phyloP scores from a whole-genome alignment of 2,329 filamentous ascomycete genomes.

The Cyphellophora attinorum region DNA sequence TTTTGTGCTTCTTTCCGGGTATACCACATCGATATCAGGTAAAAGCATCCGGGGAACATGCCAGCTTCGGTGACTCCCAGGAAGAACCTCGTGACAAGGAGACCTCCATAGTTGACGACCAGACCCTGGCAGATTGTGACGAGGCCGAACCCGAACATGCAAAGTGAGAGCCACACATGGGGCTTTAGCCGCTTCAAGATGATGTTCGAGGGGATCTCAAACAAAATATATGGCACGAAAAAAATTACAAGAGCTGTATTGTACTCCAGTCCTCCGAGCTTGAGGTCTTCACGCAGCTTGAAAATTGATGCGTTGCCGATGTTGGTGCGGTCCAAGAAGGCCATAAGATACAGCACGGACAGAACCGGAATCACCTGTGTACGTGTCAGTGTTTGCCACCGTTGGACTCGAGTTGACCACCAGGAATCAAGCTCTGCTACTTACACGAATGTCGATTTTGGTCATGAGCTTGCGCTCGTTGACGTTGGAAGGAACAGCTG shows the following conservation, averaged over 20 bases:
- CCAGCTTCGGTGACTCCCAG: conserved; percentile 68
- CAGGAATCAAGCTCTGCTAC: no score
- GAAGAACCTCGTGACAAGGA: conserved; percentile 77
- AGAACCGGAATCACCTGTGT: conserved; percentile 65
- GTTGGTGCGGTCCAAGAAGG: conserved; percentile 49
- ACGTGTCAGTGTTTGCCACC: no score
- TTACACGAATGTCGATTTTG: conserved; percentile 63
- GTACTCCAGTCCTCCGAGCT: conserved; percentile 50
- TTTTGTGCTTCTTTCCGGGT: conserved; percentile 78
- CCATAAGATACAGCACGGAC: conserved; percentile 52
- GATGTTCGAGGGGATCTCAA: conserved; percentile 64
- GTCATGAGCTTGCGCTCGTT: conserved; percentile 53
- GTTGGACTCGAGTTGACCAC: no score
- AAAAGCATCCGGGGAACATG: conserved; percentile 34
- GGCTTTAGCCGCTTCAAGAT: conserved; percentile 59
- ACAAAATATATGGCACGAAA: conserved; percentile 64
- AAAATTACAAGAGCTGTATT: conserved; percentile 73
- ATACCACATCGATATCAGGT: conserved; percentile 55
- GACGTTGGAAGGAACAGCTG: conserved; percentile 9
- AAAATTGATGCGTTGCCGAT: conserved; percentile 69
- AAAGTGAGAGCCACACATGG: conserved; percentile 63
- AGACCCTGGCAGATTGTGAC: conserved; percentile 68
- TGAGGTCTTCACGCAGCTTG: conserved; percentile 52
- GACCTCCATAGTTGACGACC: conserved; percentile 64
- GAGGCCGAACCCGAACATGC: conserved; percentile 78